Evolutionary conservation across 805 yeast genomes (phyloP).

Genomic region (Candida loeiensis): DNA sequence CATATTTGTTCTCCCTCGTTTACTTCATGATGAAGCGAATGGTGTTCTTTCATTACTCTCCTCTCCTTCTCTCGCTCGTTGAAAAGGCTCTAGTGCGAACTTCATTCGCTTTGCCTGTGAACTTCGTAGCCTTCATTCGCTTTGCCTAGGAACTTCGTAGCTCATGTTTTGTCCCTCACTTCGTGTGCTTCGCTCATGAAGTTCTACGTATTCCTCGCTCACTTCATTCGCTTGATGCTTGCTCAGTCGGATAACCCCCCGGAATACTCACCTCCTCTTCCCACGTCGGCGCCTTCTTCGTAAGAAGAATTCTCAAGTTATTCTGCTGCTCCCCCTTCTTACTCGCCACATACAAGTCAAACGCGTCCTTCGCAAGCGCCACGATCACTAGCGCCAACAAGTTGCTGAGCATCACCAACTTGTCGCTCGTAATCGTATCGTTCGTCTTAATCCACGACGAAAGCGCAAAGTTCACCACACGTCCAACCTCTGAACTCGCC

Average conservation of each 20-base stretch:
- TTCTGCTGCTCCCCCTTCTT: slow-evolving; percentile 29
- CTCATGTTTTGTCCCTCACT: no score
- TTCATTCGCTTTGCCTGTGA: no score
- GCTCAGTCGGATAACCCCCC: slow-evolving; percentile 4
- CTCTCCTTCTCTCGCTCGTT: no score
- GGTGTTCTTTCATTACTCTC: no score
- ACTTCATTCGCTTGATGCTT: not conserved
- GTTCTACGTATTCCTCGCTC: not conserved
- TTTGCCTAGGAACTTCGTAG: no score
- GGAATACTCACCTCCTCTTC: slow-evolving; percentile 3
- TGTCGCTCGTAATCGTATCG: slow-evolving; percentile 11
- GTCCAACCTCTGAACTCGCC: slow-evolving; percentile 32
- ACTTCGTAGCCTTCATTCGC: no score
- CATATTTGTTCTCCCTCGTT: no score
- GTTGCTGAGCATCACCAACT: slow-evolving; percentile 27
- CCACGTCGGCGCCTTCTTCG: slow-evolving; percentile 2
- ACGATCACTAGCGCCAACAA: slow-evolving; percentile 30
- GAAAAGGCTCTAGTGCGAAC: no score
- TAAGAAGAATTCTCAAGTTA: slow-evolving; percentile 20
- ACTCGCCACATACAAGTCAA: slow-evolving; percentile 27
- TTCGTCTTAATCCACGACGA: slow-evolving; percentile 9
- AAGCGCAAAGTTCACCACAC: slow-evolving; percentile 16
- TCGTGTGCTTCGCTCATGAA: no score
- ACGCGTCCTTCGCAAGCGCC: slow-evolving; percentile 32
- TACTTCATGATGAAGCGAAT: no score